Conservation (phyloP, 2,329 filamentous ascomycete species). For the Colletotrichum lentis region DNA sequence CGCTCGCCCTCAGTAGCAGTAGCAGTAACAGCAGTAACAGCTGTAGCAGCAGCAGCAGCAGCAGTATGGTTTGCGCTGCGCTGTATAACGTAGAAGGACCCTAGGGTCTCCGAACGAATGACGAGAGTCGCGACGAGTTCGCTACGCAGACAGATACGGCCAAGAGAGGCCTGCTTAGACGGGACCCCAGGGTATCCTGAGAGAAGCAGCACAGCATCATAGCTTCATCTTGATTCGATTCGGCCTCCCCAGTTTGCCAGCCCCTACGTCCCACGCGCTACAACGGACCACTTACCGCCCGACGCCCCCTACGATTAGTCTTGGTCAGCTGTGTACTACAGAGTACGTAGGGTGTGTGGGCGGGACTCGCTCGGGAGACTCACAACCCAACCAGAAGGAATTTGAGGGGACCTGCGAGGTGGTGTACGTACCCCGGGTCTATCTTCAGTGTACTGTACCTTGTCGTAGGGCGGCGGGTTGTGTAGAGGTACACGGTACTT, state of each 20-base stretch:
- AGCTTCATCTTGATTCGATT: slow-evolving; percentile 30
- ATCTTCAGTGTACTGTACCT: not conserved
- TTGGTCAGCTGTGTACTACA: slow-evolving; percentile 30
- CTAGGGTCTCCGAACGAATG: too few species aligned
- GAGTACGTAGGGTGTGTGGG: too few species aligned
- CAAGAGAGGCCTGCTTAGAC: slow-evolving; percentile 28
- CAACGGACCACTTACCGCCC: slow-evolving; percentile 25
- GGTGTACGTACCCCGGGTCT: not conserved
- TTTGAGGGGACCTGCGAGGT: not conserved
- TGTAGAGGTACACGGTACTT: slow-evolving; percentile 4
- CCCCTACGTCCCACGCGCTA: slow-evolving; percentile 20
- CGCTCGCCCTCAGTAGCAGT: too few species aligned
- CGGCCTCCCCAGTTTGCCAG: slow-evolving; percentile 6
- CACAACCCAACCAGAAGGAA: not conserved
- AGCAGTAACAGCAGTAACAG: too few species aligned
- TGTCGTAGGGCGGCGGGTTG: not conserved
- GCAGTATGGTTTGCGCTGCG: not conserved
- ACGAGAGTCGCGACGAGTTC: not conserved
- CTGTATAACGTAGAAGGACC: not conserved
- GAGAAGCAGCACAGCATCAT: slow-evolving; percentile 34
- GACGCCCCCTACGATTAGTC: slow-evolving; percentile 13
- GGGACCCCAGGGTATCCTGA: slow-evolving; percentile 23
- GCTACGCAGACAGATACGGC: slow-evolving; percentile 4
- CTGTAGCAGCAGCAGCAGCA: too few species aligned
- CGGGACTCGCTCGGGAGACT: slow-evolving; percentile 2